phyloP scores from a whole-genome alignment of 202 grass and related monocot genomes.

The Zoysia matrella region DNA sequence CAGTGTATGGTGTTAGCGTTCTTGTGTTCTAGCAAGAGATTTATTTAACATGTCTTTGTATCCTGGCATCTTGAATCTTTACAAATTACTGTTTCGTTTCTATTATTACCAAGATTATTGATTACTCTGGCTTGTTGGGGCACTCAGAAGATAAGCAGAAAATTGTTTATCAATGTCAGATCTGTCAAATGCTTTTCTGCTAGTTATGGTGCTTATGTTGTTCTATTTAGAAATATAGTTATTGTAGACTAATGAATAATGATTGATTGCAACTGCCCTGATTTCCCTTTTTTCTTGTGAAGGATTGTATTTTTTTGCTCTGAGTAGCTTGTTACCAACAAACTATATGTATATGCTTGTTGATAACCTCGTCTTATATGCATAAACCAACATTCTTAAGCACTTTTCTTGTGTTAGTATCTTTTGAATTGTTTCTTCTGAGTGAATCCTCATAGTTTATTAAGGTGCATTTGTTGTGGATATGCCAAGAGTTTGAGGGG shows the following conservation, averaged over 20 bases:
- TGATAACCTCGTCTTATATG: not conserved
- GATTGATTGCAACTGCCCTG: not conserved
- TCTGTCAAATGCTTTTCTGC: conserved; percentile 2
- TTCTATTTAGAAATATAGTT: not conserved
- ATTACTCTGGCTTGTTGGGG: too few species aligned
- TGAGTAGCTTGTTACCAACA: not conserved
- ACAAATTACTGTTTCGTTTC: not conserved
- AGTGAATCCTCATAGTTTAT: not conserved
- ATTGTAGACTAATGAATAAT: not conserved
- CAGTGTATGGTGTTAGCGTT: conserved; percentile 28
- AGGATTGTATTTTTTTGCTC: conserved; percentile 27
- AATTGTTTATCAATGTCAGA: too few species aligned
- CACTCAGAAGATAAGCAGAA: too few species aligned
- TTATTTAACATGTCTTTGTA: conserved; percentile 22
- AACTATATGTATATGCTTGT: conserved; percentile 22
- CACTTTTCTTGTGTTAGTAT: not conserved
- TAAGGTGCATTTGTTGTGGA: not conserved
- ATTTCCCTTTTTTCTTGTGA: not conserved
- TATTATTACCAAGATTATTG: conserved; percentile 10
- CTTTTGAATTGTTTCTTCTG: not conserved
- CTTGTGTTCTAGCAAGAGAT: not conserved
- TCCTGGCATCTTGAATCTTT: conserved; percentile 32
- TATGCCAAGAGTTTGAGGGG: not conserved
- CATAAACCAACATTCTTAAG: conserved; percentile 13
- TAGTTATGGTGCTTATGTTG: conserved; percentile 3